Percentiles rank a stretch among this genome's conserved stretches.
Evolutionary conservation across 2,329 filamentous ascomycete species (phyloP).

Genomic region (Neonectria sp.): DNA sequence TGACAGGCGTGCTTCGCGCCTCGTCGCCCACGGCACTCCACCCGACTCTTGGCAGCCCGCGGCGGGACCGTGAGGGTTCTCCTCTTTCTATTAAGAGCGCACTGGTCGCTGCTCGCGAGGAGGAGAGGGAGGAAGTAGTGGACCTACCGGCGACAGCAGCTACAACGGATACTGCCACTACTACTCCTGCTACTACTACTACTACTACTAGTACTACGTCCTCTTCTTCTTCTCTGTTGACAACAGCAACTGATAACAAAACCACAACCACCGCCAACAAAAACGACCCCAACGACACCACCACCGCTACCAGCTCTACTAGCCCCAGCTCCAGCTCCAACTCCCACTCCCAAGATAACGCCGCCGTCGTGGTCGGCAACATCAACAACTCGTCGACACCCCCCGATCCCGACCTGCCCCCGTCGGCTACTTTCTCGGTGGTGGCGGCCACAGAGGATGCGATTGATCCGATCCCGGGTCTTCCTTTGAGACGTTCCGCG

Average conservation of each 20-base stretch:
- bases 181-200: too few species aligned
- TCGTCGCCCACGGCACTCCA: conserved; percentile 66
- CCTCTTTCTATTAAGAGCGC: conserved; percentile 39
- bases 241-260: background rate
- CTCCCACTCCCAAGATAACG: background rate
- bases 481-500: conserved; percentile 25
- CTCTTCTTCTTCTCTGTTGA: background rate
- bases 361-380: background rate
- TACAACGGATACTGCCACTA: too few species aligned
- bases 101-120: conserved; percentile 26
- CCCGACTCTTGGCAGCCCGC: conserved; percentile 62
- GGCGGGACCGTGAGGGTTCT: conserved; percentile 36
- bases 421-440: conserved; percentile 28
- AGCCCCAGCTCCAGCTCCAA: background rate
- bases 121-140: conserved; percentile 1
- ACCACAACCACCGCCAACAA: background rate
- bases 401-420: background rate
- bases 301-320: background rate
- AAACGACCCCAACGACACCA: background rate
- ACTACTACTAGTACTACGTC: background rate
- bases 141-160: background rate
- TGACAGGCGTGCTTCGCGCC: conserved; percentile 48
- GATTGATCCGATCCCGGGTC: conserved; percentile 22
- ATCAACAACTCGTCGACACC: background rate
- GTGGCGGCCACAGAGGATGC: conserved; percentile 23